Conservation (phyloP, 805 yeast species). For the Cyberlindnera maritima region DNA sequence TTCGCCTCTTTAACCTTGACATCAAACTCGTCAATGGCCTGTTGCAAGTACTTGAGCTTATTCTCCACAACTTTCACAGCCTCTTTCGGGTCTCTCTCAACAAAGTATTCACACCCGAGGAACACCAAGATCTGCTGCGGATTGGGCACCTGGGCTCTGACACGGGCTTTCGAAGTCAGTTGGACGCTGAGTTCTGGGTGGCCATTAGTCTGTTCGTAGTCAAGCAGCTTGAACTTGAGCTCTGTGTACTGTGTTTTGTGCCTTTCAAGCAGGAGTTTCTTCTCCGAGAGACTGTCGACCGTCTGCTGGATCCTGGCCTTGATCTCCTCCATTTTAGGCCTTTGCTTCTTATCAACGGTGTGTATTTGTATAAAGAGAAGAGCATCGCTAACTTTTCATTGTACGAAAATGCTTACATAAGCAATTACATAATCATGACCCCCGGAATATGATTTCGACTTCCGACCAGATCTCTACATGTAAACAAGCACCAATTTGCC, state of each 20-base stretch:
- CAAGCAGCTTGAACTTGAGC: constrained; percentile 20
- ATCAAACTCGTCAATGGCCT: constrained; percentile 41
- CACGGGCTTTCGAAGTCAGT: constrained; percentile 21
- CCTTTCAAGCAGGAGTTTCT: constrained; percentile 9
- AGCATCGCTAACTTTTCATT: not conserved
- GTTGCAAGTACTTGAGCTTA: constrained; percentile 30
- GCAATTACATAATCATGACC: too few species aligned
- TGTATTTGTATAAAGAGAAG: not conserved
- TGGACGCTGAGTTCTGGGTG: constrained; percentile 17
- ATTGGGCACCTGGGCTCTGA: constrained; percentile 19
- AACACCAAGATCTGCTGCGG: constrained; percentile 30
- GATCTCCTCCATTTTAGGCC: constrained; percentile 20
- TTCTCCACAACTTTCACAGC: constrained; percentile 31
- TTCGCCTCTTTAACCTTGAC: constrained; percentile 39
- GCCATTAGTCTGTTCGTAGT: constrained; percentile 14
- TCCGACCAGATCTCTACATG: too few species aligned
- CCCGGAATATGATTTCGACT: too few species aligned
- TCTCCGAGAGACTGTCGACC: constrained; percentile 6
- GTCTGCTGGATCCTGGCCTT: constrained; percentile 14
- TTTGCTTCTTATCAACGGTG: too few species aligned
- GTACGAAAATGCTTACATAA: not conserved
- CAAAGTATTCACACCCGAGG: constrained; percentile 42
- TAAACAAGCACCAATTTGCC: too few species aligned
- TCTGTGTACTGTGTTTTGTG: constrained; percentile 24
- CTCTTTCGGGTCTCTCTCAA: constrained; percentile 30